Conservation (phyloP, 2,329 filamentous ascomycete genomes). For the Fusarium mexicanum region DNA sequence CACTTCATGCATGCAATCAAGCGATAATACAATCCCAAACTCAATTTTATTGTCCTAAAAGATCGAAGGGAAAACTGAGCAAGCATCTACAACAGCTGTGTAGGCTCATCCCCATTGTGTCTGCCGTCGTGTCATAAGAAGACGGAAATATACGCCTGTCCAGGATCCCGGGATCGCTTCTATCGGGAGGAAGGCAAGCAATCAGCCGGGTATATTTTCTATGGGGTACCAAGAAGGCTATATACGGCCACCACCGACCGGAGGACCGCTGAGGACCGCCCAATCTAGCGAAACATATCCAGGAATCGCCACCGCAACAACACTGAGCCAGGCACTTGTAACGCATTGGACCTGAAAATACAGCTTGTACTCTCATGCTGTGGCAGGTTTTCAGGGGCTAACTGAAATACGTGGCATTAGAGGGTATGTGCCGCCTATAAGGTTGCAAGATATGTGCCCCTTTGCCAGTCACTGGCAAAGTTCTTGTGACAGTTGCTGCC, state of each 20-base stretch:
- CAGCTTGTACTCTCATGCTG: constrained; percentile 31
- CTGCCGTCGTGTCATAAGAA: constrained; percentile 1
- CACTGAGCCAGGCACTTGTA: constrained; percentile 6
- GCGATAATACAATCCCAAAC: constrained; percentile 8
- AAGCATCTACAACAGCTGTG: background rate
- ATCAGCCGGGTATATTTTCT: background rate
- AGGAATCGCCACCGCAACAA: background rate
- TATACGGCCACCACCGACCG: constrained; percentile 4
- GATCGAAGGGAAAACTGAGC: background rate
- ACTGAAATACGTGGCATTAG: background rate
- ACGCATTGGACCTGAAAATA: constrained; percentile 19
- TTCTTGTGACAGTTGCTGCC: constrained; percentile 36
- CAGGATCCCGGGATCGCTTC: background rate
- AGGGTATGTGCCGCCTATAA: constrained; percentile 15
- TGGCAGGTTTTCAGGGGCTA: constrained; percentile 24
- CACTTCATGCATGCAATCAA: constrained; percentile 13
- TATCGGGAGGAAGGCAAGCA: constrained; percentile 4
- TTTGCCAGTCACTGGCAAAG: constrained; percentile 22
- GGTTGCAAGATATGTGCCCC: constrained; percentile 13
- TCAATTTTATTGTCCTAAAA: background rate
- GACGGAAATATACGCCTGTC: background rate
- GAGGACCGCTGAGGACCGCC: constrained; percentile 4
- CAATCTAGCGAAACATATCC: background rate
- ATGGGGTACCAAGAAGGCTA: background rate
- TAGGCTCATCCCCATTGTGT: background rate